Evolutionary conservation across 352 stramenopile species (phyloP).

Genomic region (Phytopythium helicoides): DNA sequence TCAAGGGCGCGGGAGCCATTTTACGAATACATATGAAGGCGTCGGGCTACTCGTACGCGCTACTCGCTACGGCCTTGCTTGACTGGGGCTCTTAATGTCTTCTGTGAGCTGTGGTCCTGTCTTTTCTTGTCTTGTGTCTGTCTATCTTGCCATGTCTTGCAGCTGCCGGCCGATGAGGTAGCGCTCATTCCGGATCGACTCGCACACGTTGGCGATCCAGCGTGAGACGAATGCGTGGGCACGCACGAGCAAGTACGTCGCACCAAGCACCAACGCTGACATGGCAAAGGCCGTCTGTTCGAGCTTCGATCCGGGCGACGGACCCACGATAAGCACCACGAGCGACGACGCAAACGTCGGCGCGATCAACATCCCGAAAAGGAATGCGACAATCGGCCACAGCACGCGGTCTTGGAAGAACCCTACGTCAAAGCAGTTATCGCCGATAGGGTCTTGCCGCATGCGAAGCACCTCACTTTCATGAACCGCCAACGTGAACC

Average conservation of each 20-base stretch:
- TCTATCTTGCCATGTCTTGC: constrained; percentile 83
- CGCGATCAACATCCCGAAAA: constrained; percentile 51
- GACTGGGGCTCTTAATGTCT: too few species aligned
- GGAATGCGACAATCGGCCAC: constrained; percentile 40
- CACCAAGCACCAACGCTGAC: constrained; percentile 41
- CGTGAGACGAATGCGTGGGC: constrained; percentile 46
- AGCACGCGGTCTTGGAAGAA: constrained; percentile 69
- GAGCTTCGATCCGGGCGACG: constrained; percentile 21
- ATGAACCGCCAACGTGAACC: constrained; percentile 72
- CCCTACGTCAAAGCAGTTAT: constrained; percentile 70
- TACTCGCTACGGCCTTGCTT: not conserved
- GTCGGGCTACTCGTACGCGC: not conserved
- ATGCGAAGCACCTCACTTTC: constrained; percentile 66
- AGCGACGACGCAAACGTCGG: constrained; percentile 48
- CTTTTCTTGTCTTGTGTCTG: too few species aligned
- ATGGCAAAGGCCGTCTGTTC: constrained; percentile 60
- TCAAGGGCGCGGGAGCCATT: not conserved
- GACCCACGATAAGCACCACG: constrained; percentile 35
- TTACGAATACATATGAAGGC: constrained; percentile 4
- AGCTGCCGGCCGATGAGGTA: constrained; percentile 86
- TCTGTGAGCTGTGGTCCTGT: too few species aligned
- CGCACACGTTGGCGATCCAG: constrained; percentile 70
- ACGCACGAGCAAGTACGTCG: constrained; percentile 27
- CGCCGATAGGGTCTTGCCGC: constrained; percentile 49
- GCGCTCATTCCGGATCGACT: constrained; percentile 86